Base-by-base conservation (phyloP, 2,329 filamentous ascomycete species). In the Cordyceps javanica region DNA sequence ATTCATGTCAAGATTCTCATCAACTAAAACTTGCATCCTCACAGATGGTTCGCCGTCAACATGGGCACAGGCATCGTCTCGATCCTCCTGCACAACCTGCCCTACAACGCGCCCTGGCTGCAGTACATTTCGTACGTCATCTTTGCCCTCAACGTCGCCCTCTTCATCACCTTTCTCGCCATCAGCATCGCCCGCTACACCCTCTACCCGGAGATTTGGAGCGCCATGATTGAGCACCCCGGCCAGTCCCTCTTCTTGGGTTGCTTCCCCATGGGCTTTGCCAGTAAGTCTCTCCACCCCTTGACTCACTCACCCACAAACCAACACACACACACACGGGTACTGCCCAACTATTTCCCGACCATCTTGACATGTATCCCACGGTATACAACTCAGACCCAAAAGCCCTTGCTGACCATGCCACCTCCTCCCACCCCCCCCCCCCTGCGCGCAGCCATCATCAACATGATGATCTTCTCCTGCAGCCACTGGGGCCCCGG, bases 1-100 rank as follows among this genome's bases (percentile, higher is more conserved):
- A n/a, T n/a, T n/a, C n/a, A n/a, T n/a, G n/a, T n/a, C n/a, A n/a
- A n/a, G n/a, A n/a, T n/a, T n/a, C n/a, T n/a, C n/a, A n/a, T n/a
- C n/a, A 34, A 36, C n/a, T 5, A 7, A 26, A 45, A 16, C 1
- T 16, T 6, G 7, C 16, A 38, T 38, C 19, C 38, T 6, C 21
- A 44, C 34, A 75, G 79, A 67, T 85, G 82, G 82, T 85, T 84
- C 65, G 73, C 78, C 3, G 76, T 80, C 32, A 83, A 76, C 44
- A 85, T 89, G 85, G 86, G 86, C 28, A 89, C 86, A 0, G 87
- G 86, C 21, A 82, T 89, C 39, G 81, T 86, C 9, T 81, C 82
- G 2, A 78, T 88, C 39, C 73, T 89, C 21, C 75, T 89, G 19
- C 75, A 82, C 62, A 78, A 80, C 19, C 75, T 88, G 11, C 86